Evolutionary conservation across 225 moss, liverwort and hornwort species (phyloP), one percentile per base, ranked within the genome.

Genomic region (Neckera pumila): DNA sequence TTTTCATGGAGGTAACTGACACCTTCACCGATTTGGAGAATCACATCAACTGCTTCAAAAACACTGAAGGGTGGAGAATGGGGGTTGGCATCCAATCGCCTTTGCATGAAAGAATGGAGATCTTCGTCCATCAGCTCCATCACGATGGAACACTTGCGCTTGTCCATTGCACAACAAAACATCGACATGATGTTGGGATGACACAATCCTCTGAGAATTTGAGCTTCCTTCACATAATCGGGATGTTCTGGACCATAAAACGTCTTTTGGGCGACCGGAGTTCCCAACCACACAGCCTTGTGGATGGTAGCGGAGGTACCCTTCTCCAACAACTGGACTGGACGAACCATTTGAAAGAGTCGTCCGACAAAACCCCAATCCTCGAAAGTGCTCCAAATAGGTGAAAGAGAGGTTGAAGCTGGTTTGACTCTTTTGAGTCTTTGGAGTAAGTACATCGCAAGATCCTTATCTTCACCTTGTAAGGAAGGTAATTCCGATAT

Each of bases 61-160:
- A 84, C 23, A 30, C 10, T 65, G 47, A 89, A 89, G 1, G 84
- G 79, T 1, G 59, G 80, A 21, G 43, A 80, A 14, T 14, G 19
- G 14, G 42, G 80, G 42, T 81, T 22, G 6, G 58, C 22, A 5
- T 57, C 84, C 30, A 89, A 19, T 80, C 56, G 56, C 0, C 64
- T 80, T 3, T 64, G 12, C 42, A 85, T 89, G 12, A 65, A 28
- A 8, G 20, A 15, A 45, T 45, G n/a, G 6, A 89, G 85, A 31
- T 89, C 80, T 12, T 42, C 80, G 8, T 82, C 87, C 87, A 87
- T 87, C 75, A 87, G 56, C 63, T 87, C 87, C 87, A 87, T 87
- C 11, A 87, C 63, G 7, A 87, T 62, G 25, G 62, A 63, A 64
- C 87, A 82, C 42, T 87, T 80, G 7, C 63, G 64, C 53, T 6